These are phyloP conservation scores for Syncephalis plumigaleata DNA, from an alignment of 371 early-diverging fungal genomes.

Conservation along the genomic window DNA sequence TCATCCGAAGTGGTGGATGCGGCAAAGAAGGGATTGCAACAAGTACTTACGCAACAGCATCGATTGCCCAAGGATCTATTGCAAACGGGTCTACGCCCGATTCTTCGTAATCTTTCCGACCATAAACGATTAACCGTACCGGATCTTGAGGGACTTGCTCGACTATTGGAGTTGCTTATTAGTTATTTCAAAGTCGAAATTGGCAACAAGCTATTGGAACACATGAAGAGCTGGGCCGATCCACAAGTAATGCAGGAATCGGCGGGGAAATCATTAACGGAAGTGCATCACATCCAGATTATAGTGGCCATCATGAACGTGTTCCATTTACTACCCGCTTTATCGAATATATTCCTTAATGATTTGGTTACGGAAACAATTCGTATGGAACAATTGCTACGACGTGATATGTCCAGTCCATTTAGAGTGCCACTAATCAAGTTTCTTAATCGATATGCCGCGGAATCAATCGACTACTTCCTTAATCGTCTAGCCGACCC, in stretches of 20 bases:
- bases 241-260: constrained; percentile 63
- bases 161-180: constrained; percentile 80
- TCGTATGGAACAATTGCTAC: constrained; percentile 62
- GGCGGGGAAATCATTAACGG: constrained; percentile 62
- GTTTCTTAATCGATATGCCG: constrained; percentile 73
- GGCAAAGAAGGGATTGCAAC: constrained; percentile 82
- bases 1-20: constrained; percentile 87
- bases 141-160: constrained; percentile 83
- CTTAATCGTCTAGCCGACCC: constrained; percentile 42
- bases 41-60: constrained; percentile 69
- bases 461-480: constrained; percentile 77
- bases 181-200: constrained; percentile 98
- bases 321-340: constrained; percentile 79
- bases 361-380: constrained; percentile 72
- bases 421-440: constrained; percentile 80
- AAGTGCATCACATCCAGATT: constrained; percentile 79
- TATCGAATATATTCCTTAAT: constrained; percentile 83
- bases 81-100: constrained; percentile 92
- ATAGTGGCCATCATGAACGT: constrained; percentile 88
- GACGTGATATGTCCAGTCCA: constrained; percentile 75
- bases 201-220: constrained; percentile 92
- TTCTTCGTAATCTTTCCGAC: constrained; percentile 85
- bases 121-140: constrained; percentile 82
- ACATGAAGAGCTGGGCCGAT: constrained; percentile 83
- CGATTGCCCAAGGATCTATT: constrained; percentile 90